Evolutionary conservation across 768 basidiomycete genomes (phyloP).

Genomic region (Pleurotus tuoliensis): DNA sequence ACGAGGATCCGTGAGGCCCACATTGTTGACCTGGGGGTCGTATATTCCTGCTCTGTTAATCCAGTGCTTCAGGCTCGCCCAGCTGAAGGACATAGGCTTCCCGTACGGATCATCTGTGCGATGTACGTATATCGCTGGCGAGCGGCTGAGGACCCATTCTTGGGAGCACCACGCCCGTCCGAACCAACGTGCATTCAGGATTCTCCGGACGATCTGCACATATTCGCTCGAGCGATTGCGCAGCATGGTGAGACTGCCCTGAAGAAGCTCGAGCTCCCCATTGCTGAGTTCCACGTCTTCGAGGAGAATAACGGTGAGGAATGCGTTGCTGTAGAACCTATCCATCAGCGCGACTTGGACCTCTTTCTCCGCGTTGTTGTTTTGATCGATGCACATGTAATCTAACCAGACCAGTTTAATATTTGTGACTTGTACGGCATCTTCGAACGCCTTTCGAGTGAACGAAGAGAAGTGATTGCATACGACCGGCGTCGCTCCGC

Average conservation of each 20-base stretch:
- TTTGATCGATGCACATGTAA: constrained; percentile 1
- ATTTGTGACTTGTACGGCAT: not conserved
- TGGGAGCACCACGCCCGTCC: constrained; percentile 5
- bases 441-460: constrained; percentile 1
- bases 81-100: not conserved
- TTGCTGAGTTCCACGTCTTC: constrained; percentile 1
- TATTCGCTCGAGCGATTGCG: not conserved
- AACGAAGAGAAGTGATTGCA: not conserved
- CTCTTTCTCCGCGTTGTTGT: not conserved
- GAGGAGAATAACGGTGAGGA: not conserved
- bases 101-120: not conserved
- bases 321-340: constrained; percentile 1
- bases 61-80: constrained; percentile 2
- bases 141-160: constrained; percentile 7
- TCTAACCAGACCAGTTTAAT: not conserved
- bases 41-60: constrained; percentile 1
- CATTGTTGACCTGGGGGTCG: not conserved
- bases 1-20: constrained; percentile 1
- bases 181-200: constrained; percentile 1
- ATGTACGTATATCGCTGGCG: not conserved
- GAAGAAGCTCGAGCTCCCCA: not conserved
- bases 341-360: constrained; percentile 4
- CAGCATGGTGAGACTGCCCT: not conserved
- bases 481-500: not conserved
- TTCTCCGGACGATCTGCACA: not conserved